Percentiles rank a stretch among this genome's conserved stretches.
These are phyloP conservation scores for Fusarium hainanense DNA, from an alignment of 2,329 filamentous ascomycete genomes.

Conservation along the genomic window DNA sequence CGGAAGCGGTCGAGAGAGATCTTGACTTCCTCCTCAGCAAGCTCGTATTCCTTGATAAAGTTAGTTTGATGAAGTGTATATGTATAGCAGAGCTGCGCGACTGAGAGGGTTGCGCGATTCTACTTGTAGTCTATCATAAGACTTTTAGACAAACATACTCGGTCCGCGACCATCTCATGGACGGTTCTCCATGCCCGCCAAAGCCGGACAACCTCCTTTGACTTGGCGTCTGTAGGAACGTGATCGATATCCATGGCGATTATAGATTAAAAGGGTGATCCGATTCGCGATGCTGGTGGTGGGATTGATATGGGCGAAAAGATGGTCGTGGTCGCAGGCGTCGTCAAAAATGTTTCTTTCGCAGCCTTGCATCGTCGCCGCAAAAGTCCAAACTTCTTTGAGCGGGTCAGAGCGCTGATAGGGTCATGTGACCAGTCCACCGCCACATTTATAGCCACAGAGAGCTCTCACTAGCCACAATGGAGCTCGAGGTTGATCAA, in stretches of 20 bases:
- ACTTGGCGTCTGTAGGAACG: conserved; percentile 62
- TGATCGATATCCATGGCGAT: conserved; percentile 53
- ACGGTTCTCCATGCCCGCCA: conserved; percentile 96
- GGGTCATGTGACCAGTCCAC: conserved; percentile 37
- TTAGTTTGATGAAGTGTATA: conserved; percentile 20
- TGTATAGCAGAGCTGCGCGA: conserved; percentile 3
- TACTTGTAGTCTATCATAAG: conserved; percentile 5
- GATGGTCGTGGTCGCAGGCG: conserved; percentile 13
- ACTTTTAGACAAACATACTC: conserved; percentile 64
- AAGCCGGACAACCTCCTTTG: conserved; percentile 72
- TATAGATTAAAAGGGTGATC: neutral
- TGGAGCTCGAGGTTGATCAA: neutral
- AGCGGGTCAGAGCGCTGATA: conserved; percentile 31
- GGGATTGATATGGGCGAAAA: conserved; percentile 12
- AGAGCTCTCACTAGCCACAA: conserved; percentile 5
- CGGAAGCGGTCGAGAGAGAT: conserved; percentile 88
- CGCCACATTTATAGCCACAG: conserved; percentile 9
- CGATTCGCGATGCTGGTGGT: conserved; percentile 15
- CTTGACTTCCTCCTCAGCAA: conserved; percentile 88
- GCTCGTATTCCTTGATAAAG: conserved; percentile 83
- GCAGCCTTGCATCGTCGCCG: conserved; percentile 44
- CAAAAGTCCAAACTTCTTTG: conserved; percentile 39
- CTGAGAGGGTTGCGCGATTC: neutral
- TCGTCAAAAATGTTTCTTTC: conserved; percentile 48
- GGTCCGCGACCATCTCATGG: conserved; percentile 93